Conservation (phyloP, 2,329 filamentous ascomycete genomes). For the Pseudopyrenochaeta lycopersici region DNA sequence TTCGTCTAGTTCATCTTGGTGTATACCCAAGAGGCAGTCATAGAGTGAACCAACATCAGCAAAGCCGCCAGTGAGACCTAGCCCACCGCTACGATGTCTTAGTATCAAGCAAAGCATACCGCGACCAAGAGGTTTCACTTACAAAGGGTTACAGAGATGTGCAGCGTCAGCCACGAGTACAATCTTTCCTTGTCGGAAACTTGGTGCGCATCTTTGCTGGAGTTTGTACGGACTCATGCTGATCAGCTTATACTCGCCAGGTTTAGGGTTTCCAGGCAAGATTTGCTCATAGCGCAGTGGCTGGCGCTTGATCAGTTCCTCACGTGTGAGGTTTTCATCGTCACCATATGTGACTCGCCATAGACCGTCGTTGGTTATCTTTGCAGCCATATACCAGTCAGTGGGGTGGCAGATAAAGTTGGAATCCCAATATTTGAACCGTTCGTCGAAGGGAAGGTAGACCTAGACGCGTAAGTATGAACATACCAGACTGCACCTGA, state of each 20-base stretch:
- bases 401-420: slow-evolving; percentile 71
- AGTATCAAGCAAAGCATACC: neutral
- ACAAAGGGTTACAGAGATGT: slow-evolving; percentile 64
- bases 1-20: slow-evolving; percentile 44
- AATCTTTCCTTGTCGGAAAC: slow-evolving; percentile 66
- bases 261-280: slow-evolving; percentile 67
- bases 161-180: slow-evolving; percentile 69
- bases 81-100: slow-evolving; percentile 56
- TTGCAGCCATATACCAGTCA: slow-evolving; percentile 70
- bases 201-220: slow-evolving; percentile 67
- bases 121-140: slow-evolving; percentile 2
- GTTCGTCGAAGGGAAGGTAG: slow-evolving; percentile 67
- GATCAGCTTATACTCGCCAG: slow-evolving; percentile 64
- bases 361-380: slow-evolving; percentile 66
- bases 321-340: slow-evolving; percentile 59
- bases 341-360: slow-evolving; percentile 73
- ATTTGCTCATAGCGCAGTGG: slow-evolving; percentile 65
- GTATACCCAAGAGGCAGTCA: slow-evolving; percentile 62
- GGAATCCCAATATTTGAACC: slow-evolving; percentile 63
- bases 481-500: neutral
- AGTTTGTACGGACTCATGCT: slow-evolving; percentile 69
- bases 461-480: slow-evolving; percentile 52
- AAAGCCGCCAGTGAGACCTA: slow-evolving; percentile 71
- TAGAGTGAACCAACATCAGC: slow-evolving; percentile 70
- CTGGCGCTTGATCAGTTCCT: slow-evolving; percentile 64